Conservation (phyloP, 1,139 yeast species). For the Geotrichum restrictum region DNA sequence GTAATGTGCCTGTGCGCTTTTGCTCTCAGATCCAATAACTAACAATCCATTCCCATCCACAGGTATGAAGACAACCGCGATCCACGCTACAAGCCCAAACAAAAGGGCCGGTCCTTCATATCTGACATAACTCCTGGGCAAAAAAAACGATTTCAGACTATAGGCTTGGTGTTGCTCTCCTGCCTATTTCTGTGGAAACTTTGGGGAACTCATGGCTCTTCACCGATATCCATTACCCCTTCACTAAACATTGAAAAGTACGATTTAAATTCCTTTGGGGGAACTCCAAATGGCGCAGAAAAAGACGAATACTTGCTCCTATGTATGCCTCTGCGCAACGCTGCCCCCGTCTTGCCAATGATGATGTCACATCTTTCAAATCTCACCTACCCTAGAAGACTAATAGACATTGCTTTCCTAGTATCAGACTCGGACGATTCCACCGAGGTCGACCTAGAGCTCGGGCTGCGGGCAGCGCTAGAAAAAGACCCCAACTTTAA, state of each 20-base stretch:
- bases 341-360: constrained; percentile 60
- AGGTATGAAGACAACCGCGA: constrained; percentile 11
- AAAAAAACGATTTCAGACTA: constrained; percentile 13
- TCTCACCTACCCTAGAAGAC: constrained; percentile 61
- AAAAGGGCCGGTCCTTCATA: background rate
- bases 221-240: background rate
- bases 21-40: background rate
- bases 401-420: constrained; percentile 60
- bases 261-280: constrained; percentile 49
- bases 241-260: constrained; percentile 44
- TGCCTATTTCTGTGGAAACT: constrained; percentile 14
- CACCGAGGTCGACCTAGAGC: constrained; percentile 56
- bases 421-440: constrained; percentile 66
- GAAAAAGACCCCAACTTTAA: constrained; percentile 50
- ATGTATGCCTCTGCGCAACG: constrained; percentile 65
- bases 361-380: constrained; percentile 57
- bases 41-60: background rate
- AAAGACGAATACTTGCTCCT: constrained; percentile 53
- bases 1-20: background rate
- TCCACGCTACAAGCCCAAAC: constrained; percentile 17
- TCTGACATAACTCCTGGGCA: constrained; percentile 8
- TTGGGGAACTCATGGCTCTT: background rate
- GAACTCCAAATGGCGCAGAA: constrained; percentile 53
- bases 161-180: constrained; percentile 7
- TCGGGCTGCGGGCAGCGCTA: constrained; percentile 72